Conservation (phyloP, 257 asterid species). For the Salvia miltiorrhiza region DNA sequence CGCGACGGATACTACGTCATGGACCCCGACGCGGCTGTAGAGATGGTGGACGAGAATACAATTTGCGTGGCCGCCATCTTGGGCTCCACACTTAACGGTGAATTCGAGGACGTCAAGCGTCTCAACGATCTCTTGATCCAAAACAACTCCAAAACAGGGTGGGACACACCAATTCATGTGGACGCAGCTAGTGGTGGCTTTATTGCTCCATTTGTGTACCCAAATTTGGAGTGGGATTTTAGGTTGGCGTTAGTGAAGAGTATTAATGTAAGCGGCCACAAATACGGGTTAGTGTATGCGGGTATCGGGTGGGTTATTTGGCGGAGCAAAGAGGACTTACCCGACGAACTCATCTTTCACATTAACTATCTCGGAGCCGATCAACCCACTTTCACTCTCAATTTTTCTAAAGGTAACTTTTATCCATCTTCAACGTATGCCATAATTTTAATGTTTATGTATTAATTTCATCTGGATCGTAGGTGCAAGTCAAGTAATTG, state of each 20-base stretch:
- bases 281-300: slow-evolving; percentile 1
- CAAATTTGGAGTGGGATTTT: neutral
- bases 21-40: slow-evolving; percentile 71
- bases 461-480: too few species aligned
- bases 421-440: too few species aligned
- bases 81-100: slow-evolving; percentile 80
- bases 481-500: slow-evolving; percentile 40
- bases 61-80: slow-evolving; percentile 73
- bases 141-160: slow-evolving; percentile 57
- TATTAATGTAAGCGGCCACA: slow-evolving; percentile 1
- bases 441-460: too few species aligned
- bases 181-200: neutral
- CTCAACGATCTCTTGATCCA: slow-evolving; percentile 52
- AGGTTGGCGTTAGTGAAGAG: neutral
- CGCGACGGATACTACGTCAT: slow-evolving; percentile 65
- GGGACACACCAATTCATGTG: neutral
- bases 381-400: slow-evolving; percentile 89
- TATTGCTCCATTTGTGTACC: neutral
- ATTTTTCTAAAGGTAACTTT: slow-evolving; percentile 71
- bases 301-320: slow-evolving; percentile 26
- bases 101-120: slow-evolving; percentile 71
- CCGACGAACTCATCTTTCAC: slow-evolving; percentile 77
- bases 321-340: slow-evolving; percentile 69
- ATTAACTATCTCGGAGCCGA: slow-evolving; percentile 86
- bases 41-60: slow-evolving; percentile 82